Conservation (phyloP, 768 basidiomycete genomes). For the Suillus cothurnatus region DNA sequence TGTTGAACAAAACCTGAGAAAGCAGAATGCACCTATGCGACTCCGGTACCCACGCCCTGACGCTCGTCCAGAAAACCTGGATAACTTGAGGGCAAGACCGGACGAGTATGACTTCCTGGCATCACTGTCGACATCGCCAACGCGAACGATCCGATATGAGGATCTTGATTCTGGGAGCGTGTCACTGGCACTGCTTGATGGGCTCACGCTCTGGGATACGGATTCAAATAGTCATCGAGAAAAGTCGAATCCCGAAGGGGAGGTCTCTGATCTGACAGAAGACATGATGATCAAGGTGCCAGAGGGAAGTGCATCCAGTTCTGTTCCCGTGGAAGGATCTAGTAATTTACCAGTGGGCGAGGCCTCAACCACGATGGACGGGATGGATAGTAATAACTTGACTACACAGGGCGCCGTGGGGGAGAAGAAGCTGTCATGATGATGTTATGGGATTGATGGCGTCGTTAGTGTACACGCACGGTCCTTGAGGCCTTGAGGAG, state of each 20-base stretch:
- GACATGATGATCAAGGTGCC: background rate
- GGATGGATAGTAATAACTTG: slow-evolving; percentile 1
- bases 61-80: slow-evolving; percentile 4
- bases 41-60: slow-evolving; percentile 26
- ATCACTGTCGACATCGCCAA: slow-evolving; percentile 43
- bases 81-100: slow-evolving; percentile 23
- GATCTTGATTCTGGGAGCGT: slow-evolving; percentile 52
- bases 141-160: slow-evolving; percentile 41
- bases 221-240: slow-evolving; percentile 1
- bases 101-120: slow-evolving; percentile 58
- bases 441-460: slow-evolving; percentile 18
- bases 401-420: slow-evolving; percentile 1
- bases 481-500: background rate
- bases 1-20: slow-evolving; percentile 36
- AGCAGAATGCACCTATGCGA: slow-evolving; percentile 47
- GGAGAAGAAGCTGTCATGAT: slow-evolving; percentile 24
- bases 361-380: background rate
- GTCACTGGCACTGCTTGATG: slow-evolving; percentile 48
- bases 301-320: background rate
- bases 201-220: slow-evolving; percentile 51
- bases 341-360: background rate
- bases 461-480: background rate
- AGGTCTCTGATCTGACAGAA: background rate
- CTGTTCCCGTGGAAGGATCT: background rate
- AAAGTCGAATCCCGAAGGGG: slow-evolving; percentile 9